Evolutionary conservation across 202 grass and related monocot genomes (phyloP).

Genomic region (Carex sylvatica): DNA sequence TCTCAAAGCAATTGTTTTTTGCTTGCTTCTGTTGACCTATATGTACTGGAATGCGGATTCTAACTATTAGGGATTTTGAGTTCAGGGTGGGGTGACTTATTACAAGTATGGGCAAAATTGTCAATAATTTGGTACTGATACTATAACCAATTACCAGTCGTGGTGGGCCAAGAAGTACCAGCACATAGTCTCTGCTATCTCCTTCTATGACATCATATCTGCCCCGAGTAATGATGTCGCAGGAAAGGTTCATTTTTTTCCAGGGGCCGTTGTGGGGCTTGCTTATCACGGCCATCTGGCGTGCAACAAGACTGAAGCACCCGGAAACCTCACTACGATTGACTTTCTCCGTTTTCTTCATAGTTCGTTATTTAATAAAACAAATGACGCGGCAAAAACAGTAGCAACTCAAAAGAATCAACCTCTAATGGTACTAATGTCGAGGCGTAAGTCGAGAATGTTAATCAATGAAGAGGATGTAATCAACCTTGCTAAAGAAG

Average conservation of each 20-base stretch:
- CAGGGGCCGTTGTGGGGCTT: slow-evolving; percentile 26
- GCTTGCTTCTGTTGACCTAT: too few relatives aligned
- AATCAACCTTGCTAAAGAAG: not conserved
- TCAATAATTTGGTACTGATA: too few relatives aligned
- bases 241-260: slow-evolving; percentile 42
- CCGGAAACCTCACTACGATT: slow-evolving; percentile 28
- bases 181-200: slow-evolving; percentile 20
- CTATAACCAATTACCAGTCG: not conserved
- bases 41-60: too few relatives aligned
- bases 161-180: slow-evolving; percentile 38
- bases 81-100: too few relatives aligned
- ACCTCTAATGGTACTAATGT: too few relatives aligned
- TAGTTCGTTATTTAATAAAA: slow-evolving; percentile 22
- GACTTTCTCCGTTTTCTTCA: slow-evolving; percentile 50
- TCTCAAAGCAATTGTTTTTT: too few relatives aligned
- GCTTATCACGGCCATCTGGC: slow-evolving; percentile 34
- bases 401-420: too few relatives aligned
- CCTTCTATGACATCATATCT: slow-evolving; percentile 32
- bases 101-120: too few relatives aligned
- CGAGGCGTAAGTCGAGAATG: too few relatives aligned
- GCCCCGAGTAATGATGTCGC: slow-evolving; percentile 37
- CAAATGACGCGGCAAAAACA: not conserved
- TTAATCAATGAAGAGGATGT: slow-evolving; percentile 4
- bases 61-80: too few relatives aligned
- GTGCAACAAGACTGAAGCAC: slow-evolving; percentile 28